Base-by-base conservation (phyloP, 2,329 filamentous ascomycete species). In the Diaporthe sp. region DNA sequence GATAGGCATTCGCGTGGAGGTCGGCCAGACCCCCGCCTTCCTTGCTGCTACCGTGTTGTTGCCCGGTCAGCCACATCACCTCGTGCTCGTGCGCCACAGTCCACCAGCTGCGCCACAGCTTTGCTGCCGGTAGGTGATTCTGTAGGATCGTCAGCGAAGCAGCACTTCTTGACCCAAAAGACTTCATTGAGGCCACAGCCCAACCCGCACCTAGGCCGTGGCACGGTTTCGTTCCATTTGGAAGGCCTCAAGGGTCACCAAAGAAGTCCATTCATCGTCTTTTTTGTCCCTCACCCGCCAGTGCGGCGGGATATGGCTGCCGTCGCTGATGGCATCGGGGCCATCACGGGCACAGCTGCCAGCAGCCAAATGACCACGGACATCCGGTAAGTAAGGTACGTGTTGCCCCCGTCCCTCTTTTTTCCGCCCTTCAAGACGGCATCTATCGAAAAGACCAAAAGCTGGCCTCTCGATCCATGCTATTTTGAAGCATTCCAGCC, bases 191-290 rank as follows among this genome's bases (percentile, higher is more conserved):
- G 28, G 75, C 73, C 55, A 75, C 68, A 53, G 61, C 73, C 75
- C 60, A 70, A 51, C 68, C 73, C 42, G 61, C 75, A 72, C 39
- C 73, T 75, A 55, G 55, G 75, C 37, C 47, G 28, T 65, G 74
- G 49, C 37, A 57, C 63, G 47, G 68, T 58, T 63, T 49, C 74
- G 37, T 61, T 70, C 63, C 28, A 49, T 61, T 47, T 75, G 75
- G 37, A 75, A 25, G 75, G 73, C 73, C 68, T 76, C 73, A 63
- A 76, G 55, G 72, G 70, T 28, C 68, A 58, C 25, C 20, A 39
- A 53, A 51, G 68, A 75, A 65, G 55, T 49, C 34, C 39, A 44
- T 37, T 53, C 22, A 39, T 25, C 37, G 6, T 75, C 73, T 73
- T 75, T 73, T 65, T 63, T 31, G 42, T 25, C 53, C 49, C 44